Evolutionary conservation across 1,284 basidiomycete genomes (phyloP), one percentile per base, ranked within the genome.

Genomic region (Hemileia vastatrix): DNA sequence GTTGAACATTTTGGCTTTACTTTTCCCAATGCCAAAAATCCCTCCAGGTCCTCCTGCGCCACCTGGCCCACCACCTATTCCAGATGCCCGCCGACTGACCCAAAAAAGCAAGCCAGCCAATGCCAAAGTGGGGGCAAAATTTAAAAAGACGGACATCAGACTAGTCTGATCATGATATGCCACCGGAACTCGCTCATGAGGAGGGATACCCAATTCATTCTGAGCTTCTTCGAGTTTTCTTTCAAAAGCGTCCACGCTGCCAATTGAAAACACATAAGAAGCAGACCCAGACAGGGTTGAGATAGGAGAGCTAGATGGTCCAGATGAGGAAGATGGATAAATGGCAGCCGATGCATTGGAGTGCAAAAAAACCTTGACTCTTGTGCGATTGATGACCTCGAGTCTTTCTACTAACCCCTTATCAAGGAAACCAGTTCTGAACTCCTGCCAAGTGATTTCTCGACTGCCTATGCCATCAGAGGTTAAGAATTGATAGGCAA

Each of bases 391-490:
- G 72, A 97, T 84, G 64, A 99, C 95, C 57, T 85, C 84, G 63
- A 99, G 84, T 72, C 87, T 92, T 70, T 96, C 92, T 27, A 99
- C 95, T 57, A 97, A 84, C 45, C 92, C 94, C 77, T 94, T 93
- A 77, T 95, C 89, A 55, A 97, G 85, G 79, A 96, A 89, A 19
- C 88, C 88, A 55, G 90, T 93, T 65, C 92, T 85, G 81, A 97
- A 97, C 77, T 96, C 93, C 78, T 96, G 93, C 92, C 93, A 97
- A 67, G 93, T 96, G 68, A 97, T 95, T 78, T 97, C 93, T 67
- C 87, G 84, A 4, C 87, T 83, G 18, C 67, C 66, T 4, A 69
- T 61, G 31, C 27, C 31, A 50, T 80, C 80, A 0, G 83, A 78
- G 0, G 81, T 77, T 18, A 79, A 81, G 40, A 84, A 79, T 61